phyloP scores from a whole-genome alignment of 306 rosid genomes.

The Rubus parviflorus region DNA sequence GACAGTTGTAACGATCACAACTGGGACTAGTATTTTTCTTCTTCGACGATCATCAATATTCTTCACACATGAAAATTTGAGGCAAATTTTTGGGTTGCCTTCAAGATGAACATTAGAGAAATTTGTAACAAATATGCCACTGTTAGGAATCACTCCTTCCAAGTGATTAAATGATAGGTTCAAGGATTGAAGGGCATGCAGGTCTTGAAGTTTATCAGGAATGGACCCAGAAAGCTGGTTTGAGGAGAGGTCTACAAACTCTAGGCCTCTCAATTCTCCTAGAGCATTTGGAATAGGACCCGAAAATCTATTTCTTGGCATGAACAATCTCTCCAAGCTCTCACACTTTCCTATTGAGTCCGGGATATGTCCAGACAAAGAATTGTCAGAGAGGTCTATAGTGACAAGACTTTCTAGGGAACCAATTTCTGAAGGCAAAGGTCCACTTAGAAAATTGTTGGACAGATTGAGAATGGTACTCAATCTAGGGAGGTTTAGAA shows the following conservation, averaged over 20 bases:
- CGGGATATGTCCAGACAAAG: constrained; percentile 52
- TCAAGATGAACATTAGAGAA: constrained; percentile 45
- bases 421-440: constrained; percentile 56
- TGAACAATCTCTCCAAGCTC: constrained; percentile 53
- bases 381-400: constrained; percentile 61
- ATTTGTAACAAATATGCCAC: constrained; percentile 48
- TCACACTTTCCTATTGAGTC: constrained; percentile 48
- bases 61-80: constrained; percentile 27
- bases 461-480: constrained; percentile 59
- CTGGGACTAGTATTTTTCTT: constrained; percentile 23
- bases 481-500: constrained; percentile 51
- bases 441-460: constrained; percentile 52
- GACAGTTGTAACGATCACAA: constrained; percentile 24
- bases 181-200: constrained; percentile 41
- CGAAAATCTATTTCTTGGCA: constrained; percentile 53
- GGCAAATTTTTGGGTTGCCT: constrained; percentile 66
- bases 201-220: constrained; percentile 52
- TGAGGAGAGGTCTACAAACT: constrained; percentile 61
- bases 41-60: background rate
- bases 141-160: constrained; percentile 59
- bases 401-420: constrained; percentile 33
- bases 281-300: constrained; percentile 60
- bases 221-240: constrained; percentile 69
- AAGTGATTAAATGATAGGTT: constrained; percentile 63
- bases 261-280: constrained; percentile 56